Percentiles rank a stretch among this genome's conserved stretches.
Evolutionary conservation across 495 filamentous ascomycete species (phyloP).

Genomic region (Tuber brumale): DNA sequence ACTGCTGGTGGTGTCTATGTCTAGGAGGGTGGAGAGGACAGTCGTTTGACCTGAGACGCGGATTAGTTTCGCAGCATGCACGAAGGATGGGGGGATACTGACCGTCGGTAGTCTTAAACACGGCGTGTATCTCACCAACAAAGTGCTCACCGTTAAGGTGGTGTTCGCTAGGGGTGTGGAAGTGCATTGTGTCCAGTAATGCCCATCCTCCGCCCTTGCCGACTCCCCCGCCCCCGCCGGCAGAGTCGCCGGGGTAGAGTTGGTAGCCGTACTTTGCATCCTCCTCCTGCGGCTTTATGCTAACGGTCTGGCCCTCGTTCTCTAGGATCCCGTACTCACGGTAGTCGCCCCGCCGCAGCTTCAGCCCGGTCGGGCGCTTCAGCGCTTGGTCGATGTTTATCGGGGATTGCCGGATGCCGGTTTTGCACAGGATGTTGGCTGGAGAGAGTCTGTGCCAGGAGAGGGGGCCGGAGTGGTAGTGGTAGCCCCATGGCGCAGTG

Average conservation of each 20-base stretch:
- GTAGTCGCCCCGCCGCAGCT: slow-evolving; percentile 15
- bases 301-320: slow-evolving; percentile 39
- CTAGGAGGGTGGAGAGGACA: background rate
- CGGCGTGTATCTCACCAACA: slow-evolving; percentile 60
- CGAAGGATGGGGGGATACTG: background rate
- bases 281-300: slow-evolving; percentile 15
- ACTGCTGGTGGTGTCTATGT: background rate
- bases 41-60: background rate
- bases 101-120: slow-evolving; percentile 30
- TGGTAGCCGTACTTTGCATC: slow-evolving; percentile 12
- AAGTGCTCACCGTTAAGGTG: slow-evolving; percentile 49
- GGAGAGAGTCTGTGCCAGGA: slow-evolving; percentile 51
- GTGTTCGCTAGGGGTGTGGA: slow-evolving; percentile 66
- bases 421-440: slow-evolving; percentile 49
- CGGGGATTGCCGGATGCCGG: slow-evolving; percentile 57
- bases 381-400: slow-evolving; percentile 51
- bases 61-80: background rate
- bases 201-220: slow-evolving; percentile 43
- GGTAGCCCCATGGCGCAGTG: slow-evolving; percentile 49
- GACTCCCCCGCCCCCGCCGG: background rate
- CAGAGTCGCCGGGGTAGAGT: background rate
- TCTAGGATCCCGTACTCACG: slow-evolving; percentile 13
- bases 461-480: slow-evolving; percentile 50
- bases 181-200: slow-evolving; percentile 56
- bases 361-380: background rate